Percentiles rank a stretch among this genome's conserved stretches.
These are phyloP conservation scores for Chaetomium olivaceum DNA, from an alignment of 2,329 filamentous ascomycete species.

Conservation along the genomic window DNA sequence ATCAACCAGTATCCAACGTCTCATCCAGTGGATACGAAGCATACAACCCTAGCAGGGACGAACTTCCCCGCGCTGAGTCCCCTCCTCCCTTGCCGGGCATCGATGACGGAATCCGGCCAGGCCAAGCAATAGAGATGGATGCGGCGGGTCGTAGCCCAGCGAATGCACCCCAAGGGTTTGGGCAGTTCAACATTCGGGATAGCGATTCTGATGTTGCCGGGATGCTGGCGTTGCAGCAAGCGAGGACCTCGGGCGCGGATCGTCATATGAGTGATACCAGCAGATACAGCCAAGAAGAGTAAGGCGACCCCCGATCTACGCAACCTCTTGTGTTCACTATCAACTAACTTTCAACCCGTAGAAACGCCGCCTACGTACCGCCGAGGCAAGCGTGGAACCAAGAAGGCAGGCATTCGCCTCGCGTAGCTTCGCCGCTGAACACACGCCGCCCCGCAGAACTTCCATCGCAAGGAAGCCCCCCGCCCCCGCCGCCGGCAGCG, in stretches of 20 bases:
- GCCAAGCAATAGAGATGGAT: slow-evolving; percentile 80
- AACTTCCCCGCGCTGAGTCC: slow-evolving; percentile 62
- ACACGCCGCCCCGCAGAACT: slow-evolving; percentile 41
- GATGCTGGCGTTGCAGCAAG: slow-evolving; percentile 71
- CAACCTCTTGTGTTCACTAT: slow-evolving; percentile 26
- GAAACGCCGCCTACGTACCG: slow-evolving; percentile 55
- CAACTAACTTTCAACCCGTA: slow-evolving; percentile 43
- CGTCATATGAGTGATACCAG: slow-evolving; percentile 65
- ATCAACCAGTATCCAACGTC: slow-evolving; percentile 42
- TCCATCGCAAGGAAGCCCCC: slow-evolving; percentile 39
- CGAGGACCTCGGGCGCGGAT: slow-evolving; percentile 38
- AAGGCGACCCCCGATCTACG: slow-evolving; percentile 44
- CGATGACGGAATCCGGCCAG: slow-evolving; percentile 47
- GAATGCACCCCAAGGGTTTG: slow-evolving; percentile 45
- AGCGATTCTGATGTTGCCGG: slow-evolving; percentile 72
- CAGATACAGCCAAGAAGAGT: slow-evolving; percentile 74
- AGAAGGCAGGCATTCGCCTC: slow-evolving; percentile 48
- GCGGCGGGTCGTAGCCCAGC: slow-evolving; percentile 59
- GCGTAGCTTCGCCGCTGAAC: slow-evolving; percentile 48
- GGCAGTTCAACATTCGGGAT: slow-evolving; percentile 55
- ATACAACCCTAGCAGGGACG: slow-evolving; percentile 47
- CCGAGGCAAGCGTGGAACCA: slow-evolving; percentile 59
- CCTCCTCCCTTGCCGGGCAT: slow-evolving; percentile 60
- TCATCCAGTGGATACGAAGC: slow-evolving; percentile 44
- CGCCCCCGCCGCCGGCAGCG: slow-evolving; percentile 30